A percentile compares a stretch with the other conserved stretches of the same genome.
Conservation (phyloP, 352 stramenopile species). For the Phytophthora sp. region DNA sequence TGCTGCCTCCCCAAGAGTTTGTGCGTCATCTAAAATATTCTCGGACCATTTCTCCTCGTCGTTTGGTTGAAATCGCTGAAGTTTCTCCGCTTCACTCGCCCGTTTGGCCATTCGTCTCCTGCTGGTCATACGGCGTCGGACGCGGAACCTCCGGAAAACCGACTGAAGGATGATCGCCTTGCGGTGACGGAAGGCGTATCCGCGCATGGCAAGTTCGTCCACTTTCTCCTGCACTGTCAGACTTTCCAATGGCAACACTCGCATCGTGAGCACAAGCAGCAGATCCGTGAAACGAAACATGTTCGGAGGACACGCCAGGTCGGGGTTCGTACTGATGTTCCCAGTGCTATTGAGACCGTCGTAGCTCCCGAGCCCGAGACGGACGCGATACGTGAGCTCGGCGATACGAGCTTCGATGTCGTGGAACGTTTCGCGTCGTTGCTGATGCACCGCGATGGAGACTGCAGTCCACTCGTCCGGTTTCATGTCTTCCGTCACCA, state of each 20-base stretch:
- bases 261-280: conserved; percentile 69
- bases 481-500: conserved; percentile 47
- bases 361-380: conserved; percentile 64
- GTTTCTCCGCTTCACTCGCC: conserved; percentile 5
- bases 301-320: conserved; percentile 45
- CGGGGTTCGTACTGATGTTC: conserved; percentile 22
- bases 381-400: conserved; percentile 68
- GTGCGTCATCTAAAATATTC: background rate
- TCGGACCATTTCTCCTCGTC: background rate
- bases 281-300: conserved; percentile 85
- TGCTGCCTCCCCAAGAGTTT: conserved; percentile 3
- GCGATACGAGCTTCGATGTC: conserved; percentile 73
- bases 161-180: conserved; percentile 70
- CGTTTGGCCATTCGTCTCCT: conserved; percentile 26
- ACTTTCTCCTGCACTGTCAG: conserved; percentile 86
- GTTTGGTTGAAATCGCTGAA: conserved; percentile 4
- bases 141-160: conserved; percentile 66
- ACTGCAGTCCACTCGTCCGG: conserved; percentile 34
- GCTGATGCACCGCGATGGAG: conserved; percentile 43
- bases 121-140: conserved; percentile 28
- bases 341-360: conserved; percentile 38
- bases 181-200: conserved; percentile 71
- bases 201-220: conserved; percentile 74
- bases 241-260: conserved; percentile 71
- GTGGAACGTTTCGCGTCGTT: conserved; percentile 63